phyloP scores from a whole-genome alignment of 306 rosid species.

The Hylodesmum podocarpum region DNA sequence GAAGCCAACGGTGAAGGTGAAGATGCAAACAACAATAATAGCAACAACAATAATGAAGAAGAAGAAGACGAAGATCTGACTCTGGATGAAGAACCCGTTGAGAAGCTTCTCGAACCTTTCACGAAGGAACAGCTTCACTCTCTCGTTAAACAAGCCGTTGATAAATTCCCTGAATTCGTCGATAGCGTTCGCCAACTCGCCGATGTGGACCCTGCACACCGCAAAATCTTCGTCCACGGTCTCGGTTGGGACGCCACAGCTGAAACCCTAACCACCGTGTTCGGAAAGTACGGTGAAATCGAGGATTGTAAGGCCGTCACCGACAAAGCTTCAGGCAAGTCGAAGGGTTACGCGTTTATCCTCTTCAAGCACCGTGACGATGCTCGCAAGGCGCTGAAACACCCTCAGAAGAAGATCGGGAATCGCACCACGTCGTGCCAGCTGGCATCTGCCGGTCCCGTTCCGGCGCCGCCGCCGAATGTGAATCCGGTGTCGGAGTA shows the following conservation, averaged over 20 bases:
- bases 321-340: conserved; percentile 61
- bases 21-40: not conserved
- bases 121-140: conserved; percentile 59
- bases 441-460: conserved; percentile 64
- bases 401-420: conserved; percentile 67
- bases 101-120: conserved; percentile 73
- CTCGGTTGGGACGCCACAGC: conserved; percentile 76
- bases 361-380: conserved; percentile 60
- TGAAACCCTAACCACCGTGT: conserved; percentile 53
- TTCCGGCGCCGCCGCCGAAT: conserved; percentile 45
- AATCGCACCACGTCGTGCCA: conserved; percentile 54
- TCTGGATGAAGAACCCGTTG: conserved; percentile 57
- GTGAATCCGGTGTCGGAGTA: conserved; percentile 40
- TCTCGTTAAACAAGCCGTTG: conserved; percentile 54
- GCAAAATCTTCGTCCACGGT: conserved; percentile 71
- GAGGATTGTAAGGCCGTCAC: conserved; percentile 72
- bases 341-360: conserved; percentile 73
- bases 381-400: conserved; percentile 52
- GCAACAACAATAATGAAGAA: not conserved
- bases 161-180: conserved; percentile 50
- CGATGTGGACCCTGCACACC: conserved; percentile 69
- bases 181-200: conserved; percentile 58
- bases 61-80: conserved; percentile 41
- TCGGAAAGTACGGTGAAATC: conserved; percentile 57
- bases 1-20: conserved; percentile 40